Evolutionary conservation across 352 stramenopile genomes (phyloP), one percentile per base, ranked within the genome.

Genomic region (Phytopythium ostracodes): DNA sequence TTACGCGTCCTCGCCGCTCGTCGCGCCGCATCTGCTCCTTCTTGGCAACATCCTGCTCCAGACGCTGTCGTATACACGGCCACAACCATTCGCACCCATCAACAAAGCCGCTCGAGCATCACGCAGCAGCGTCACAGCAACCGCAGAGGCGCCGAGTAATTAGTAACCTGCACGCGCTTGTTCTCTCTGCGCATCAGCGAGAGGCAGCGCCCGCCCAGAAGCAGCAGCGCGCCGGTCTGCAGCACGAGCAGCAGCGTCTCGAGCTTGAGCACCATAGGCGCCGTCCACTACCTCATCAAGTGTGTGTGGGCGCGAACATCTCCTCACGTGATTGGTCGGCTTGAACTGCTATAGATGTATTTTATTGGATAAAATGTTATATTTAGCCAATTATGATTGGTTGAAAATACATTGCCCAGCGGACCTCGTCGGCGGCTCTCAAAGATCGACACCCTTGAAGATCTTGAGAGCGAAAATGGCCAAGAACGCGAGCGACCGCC

Each of bases 1-100:
- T 70, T 4, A 91, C 70, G 6, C 86, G 76, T 0, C 86, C 86
- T 59, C 67, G 69, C 17, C 84, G 77, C 63, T 94, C 86, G 35
- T 86, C 72, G 20, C 73, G 33, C 2, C 86, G 76, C 65, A 84
- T 68, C 49, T 75, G 62, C 51, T 91, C 81, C 55, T 83, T 87
- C 53, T 75, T 82, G 24, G 63, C 59, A 5, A 73, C 62, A 47
- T 86, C 68, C 1, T 55, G 44, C 49, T 84, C 60, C 42, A 88
- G 53, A 17, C 71, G 46, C 77, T 81, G 36, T 25, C 47, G 12
- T 17, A 38, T 10, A 10, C 33, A 38, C 14, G 1, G 33, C 33
- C 18, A 24, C 55, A 27, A n/a, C 10, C 22, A 44, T 17, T 57
- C 8, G 51, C 31, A 27, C 5, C 4, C 51, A 17, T 38, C 31